Evolutionary conservation across 2,329 filamentous ascomycete genomes (phyloP).

Genomic region (Pestalotiopsis sp.): DNA sequence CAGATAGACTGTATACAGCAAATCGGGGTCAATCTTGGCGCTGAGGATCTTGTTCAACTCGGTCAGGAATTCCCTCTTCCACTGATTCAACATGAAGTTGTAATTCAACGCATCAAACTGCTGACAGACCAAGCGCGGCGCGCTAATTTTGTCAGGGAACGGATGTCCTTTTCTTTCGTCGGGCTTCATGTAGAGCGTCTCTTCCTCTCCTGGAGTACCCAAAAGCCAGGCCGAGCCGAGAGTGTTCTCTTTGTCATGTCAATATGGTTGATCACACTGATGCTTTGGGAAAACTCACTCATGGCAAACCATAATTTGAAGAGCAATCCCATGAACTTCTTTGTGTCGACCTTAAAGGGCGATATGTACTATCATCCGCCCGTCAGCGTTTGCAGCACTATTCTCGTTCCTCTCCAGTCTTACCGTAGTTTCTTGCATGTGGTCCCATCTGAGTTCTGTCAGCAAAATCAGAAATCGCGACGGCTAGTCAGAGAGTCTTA

Average conservation of each 20-base stretch:
- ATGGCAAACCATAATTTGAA: slow-evolving; percentile 49
- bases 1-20: slow-evolving; percentile 31
- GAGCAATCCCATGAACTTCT: slow-evolving; percentile 39
- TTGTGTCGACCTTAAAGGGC: slow-evolving; percentile 27
- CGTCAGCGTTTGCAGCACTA: slow-evolving; percentile 17
- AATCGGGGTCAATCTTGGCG: slow-evolving; percentile 22
- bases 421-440: slow-evolving; percentile 11
- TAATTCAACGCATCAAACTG: slow-evolving; percentile 32
- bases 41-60: slow-evolving; percentile 27
- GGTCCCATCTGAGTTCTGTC: slow-evolving; percentile 18
- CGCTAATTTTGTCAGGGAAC: slow-evolving; percentile 34
- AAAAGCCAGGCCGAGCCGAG: slow-evolving; percentile 45
- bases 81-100: slow-evolving; percentile 19
- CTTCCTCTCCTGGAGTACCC: slow-evolving; percentile 26
- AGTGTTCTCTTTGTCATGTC: slow-evolving; percentile 40
- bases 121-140: slow-evolving; percentile 31
- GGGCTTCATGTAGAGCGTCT: slow-evolving; percentile 41
- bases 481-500: slow-evolving; percentile 19
- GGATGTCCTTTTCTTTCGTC: slow-evolving; percentile 39
- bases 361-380: slow-evolving; percentile 21
- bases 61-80: slow-evolving; percentile 26
- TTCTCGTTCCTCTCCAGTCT: not conserved
- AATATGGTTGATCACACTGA: not conserved
- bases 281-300: slow-evolving; percentile 35
- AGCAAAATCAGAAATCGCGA: not conserved